Evolutionary conservation across 2,329 filamentous ascomycete species (phyloP).

Genomic region (Talaromyces sp.): DNA sequence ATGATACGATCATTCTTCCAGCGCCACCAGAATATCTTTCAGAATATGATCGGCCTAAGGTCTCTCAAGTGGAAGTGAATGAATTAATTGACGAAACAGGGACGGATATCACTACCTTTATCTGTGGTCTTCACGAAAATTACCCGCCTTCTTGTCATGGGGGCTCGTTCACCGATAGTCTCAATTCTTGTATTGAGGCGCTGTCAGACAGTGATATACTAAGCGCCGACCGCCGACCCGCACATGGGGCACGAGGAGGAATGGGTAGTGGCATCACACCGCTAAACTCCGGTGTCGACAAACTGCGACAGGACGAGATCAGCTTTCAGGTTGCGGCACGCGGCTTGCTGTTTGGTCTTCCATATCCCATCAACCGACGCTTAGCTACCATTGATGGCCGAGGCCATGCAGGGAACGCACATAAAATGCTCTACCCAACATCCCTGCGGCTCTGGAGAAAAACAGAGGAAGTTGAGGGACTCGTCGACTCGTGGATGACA

Average conservation of each 20-base stretch:
- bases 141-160: conserved; percentile 79
- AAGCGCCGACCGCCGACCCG: conserved; percentile 60
- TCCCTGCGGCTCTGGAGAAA: conserved; percentile 81
- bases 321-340: conserved; percentile 88
- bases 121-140: conserved; percentile 91
- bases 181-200: conserved; percentile 82
- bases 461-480: conserved; percentile 76
- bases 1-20: conserved; percentile 52
- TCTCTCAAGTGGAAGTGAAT: conserved; percentile 69
- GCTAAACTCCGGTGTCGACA: conserved; percentile 53
- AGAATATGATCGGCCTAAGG: conserved; percentile 61
- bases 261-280: conserved; percentile 63
- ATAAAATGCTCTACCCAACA: conserved; percentile 90
- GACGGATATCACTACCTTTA: conserved; percentile 87
- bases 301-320: conserved; percentile 89
- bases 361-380: conserved; percentile 75
- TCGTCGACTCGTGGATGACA: conserved; percentile 55
- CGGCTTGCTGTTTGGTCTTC: conserved; percentile 81
- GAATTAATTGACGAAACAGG: conserved; percentile 89
- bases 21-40: conserved; percentile 62
- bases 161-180: conserved; percentile 70
- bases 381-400: conserved; percentile 41
- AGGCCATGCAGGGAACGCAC: conserved; percentile 59
- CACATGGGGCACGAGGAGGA: conserved; percentile 48
- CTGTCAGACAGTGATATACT: conserved; percentile 88